Percentiles rank a stretch among this genome's conserved stretches.
These are phyloP conservation scores for Cafeteria roenbergensis DNA, from an alignment of 108 stramenopile species.

Conservation along the genomic window DNA sequence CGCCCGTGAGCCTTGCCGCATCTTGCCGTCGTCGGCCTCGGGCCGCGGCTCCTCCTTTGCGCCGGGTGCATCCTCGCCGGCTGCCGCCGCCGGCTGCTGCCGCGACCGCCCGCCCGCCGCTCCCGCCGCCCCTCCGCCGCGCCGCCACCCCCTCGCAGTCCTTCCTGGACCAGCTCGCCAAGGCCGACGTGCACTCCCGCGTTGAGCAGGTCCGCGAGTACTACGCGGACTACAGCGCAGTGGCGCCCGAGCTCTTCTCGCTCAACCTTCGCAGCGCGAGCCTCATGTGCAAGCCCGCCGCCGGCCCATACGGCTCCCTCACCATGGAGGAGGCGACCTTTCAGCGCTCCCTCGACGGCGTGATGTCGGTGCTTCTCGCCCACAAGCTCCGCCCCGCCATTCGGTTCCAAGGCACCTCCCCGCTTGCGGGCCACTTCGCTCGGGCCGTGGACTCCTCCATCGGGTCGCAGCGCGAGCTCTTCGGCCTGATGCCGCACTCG, in stretches of 20 bases:
- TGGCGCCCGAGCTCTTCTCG: constrained; percentile 80
- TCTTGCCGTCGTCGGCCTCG: neutral
- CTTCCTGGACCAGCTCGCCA: constrained; percentile 66
- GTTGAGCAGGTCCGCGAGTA: constrained; percentile 85
- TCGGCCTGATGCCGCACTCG: constrained; percentile 59
- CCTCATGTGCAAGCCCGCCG: constrained; percentile 37
- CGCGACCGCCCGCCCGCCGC: too few species aligned
- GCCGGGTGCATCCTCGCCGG: too few species aligned
- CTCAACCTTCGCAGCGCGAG: constrained; percentile 66
- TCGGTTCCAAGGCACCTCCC: constrained; percentile 66
- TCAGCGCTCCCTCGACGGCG: constrained; percentile 64
- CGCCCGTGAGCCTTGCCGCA: too few species aligned
- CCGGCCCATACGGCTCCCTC: neutral
- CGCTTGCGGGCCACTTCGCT: constrained; percentile 62
- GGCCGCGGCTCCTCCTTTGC: too few species aligned
- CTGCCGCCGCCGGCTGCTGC: too few species aligned
- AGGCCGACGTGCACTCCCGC: constrained; percentile 66
- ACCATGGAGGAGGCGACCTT: constrained; percentile 35
- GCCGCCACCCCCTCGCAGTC: constrained; percentile 17
- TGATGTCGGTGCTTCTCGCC: constrained; percentile 71
- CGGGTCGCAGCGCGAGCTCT: constrained; percentile 63
- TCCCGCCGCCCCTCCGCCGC: too few species aligned
- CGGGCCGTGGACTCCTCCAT: constrained; percentile 61
- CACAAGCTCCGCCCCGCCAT: constrained; percentile 74
- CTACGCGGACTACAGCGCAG: constrained; percentile 84